These are phyloP conservation scores for Agrocybe pediades DNA, from an alignment of 768 basidiomycete species.

Conservation along the genomic window DNA sequence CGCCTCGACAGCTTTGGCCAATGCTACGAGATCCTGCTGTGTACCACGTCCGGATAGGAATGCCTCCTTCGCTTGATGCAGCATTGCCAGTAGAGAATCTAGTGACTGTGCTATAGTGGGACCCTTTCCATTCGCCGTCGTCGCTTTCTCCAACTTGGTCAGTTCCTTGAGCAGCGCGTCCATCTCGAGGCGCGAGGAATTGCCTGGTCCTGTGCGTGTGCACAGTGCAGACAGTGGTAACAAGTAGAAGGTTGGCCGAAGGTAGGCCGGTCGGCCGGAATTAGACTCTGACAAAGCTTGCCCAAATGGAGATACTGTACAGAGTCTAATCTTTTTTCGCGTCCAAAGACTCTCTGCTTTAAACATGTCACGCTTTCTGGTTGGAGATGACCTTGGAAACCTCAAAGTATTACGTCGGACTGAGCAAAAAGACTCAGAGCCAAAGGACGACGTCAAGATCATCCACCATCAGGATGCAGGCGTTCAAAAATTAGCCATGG, in stretches of 20 bases:
- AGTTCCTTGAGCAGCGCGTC: constrained; percentile 79
- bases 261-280: no score
- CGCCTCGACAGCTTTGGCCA: constrained; percentile 61
- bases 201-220: no score
- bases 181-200: no score
- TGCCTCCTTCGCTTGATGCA: constrained; percentile 57
- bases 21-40: constrained; percentile 47
- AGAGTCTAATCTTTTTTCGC: constrained; percentile 2
- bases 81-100: constrained; percentile 59
- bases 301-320: no score
- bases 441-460: constrained; percentile 35
- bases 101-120: constrained; percentile 61
- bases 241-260: no score
- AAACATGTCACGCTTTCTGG: constrained; percentile 66
- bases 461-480: constrained; percentile 32
- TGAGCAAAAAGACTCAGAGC: constrained; percentile 24
- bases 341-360: constrained; percentile 4
- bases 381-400: constrained; percentile 79
- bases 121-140: constrained; percentile 53
- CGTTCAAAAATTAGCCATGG: constrained; percentile 28
- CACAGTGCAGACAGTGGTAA: no score
- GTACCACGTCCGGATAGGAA: constrained; percentile 50
- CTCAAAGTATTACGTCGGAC: constrained; percentile 62
- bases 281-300: neutral
- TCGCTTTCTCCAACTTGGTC: constrained; percentile 70